Base-by-base conservation (phyloP, 352 stramenopile species). In the Phytopythium sindhum region DNA sequence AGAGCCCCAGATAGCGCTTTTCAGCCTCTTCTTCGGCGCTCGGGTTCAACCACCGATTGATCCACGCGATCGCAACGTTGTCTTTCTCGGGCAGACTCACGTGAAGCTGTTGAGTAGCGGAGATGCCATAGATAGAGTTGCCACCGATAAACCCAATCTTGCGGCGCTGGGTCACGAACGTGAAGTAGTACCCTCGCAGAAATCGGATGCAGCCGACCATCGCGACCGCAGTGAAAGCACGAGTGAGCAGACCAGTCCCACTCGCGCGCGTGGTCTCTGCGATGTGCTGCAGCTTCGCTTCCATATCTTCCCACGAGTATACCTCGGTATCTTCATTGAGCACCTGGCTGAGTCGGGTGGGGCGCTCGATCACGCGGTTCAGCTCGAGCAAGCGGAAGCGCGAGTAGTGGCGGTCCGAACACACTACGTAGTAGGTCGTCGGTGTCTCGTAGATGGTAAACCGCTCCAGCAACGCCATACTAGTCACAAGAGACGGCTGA, bases 201-300 rank as follows among this genome's bases (percentile, higher is more conserved):
- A 99, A 99, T 24, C 96, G 93, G 50, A 99, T 92, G 65, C 99
- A 99, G 2, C 97, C 98, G 8, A 99, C 87, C 68, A 99, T 97
- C 19, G 96, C 97, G 47, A 98, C 98, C 0, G 95, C 97, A 45
- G 93, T 97, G 60, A 95, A 93, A 0, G 84, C 80, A 29, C 86
- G 80, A 33, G 81, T 65, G 11, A 95, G 63, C 15, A 80, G 70
- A 14, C 69, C 73, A 23, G 59, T 72, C 0, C 81, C 83, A 12
- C 56, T 68, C 1, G 74, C 60, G 7, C 71, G 68, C 0, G 79
- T 78, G 14, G 83, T 45, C 51, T 88, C 79, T 2, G 83, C 81
- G 19, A 96, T 67, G 5, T 51, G 57, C 65, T 96, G 88, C 47
- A 96, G 55, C 54, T 78, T 79, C 0, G 76, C 81, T 52, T 96